A percentile compares a stretch with the other conserved stretches of the same genome.
phyloP scores from a whole-genome alignment of 331 rosid genomes.

The Cydonia oblonga region DNA sequence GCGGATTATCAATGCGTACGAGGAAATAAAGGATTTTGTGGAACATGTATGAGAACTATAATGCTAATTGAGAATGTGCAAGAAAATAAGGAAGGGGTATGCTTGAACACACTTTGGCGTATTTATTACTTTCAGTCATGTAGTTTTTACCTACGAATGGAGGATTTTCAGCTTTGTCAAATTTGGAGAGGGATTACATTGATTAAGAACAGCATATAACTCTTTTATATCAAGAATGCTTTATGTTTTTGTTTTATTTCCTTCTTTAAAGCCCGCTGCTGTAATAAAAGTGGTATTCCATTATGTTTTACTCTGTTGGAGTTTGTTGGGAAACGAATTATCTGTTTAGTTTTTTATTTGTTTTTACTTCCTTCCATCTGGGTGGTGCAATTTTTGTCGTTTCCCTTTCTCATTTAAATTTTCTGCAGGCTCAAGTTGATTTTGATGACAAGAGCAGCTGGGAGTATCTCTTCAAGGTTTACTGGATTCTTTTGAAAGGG shows the following conservation, averaged over 20 bases:
- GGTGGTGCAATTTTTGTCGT: not conserved
- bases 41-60: conserved; percentile 81
- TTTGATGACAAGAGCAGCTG: conserved; percentile 32
- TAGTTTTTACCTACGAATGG: not conserved
- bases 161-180: not conserved
- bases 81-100: conserved; percentile 58
- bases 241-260: not conserved
- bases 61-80: conserved; percentile 70
- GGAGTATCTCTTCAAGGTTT: conserved; percentile 91
- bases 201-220: not conserved
- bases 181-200: not conserved
- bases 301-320: not conserved
- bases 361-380: not conserved
- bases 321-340: too few relatives aligned
- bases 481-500: conserved; percentile 69
- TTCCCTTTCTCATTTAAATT: conserved; percentile 8
- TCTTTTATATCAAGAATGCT: not conserved
- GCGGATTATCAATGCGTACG: conserved; percentile 78
- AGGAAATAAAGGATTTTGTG: conserved; percentile 83
- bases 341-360: too few relatives aligned
- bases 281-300: not conserved
- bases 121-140: not conserved
- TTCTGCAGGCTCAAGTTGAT: conserved; percentile 79
- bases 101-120: conserved; percentile 18
- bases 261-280: not conserved